phyloP scores from a whole-genome alignment of 257 asterid genomes.

The Ehretia macrophylla region DNA sequence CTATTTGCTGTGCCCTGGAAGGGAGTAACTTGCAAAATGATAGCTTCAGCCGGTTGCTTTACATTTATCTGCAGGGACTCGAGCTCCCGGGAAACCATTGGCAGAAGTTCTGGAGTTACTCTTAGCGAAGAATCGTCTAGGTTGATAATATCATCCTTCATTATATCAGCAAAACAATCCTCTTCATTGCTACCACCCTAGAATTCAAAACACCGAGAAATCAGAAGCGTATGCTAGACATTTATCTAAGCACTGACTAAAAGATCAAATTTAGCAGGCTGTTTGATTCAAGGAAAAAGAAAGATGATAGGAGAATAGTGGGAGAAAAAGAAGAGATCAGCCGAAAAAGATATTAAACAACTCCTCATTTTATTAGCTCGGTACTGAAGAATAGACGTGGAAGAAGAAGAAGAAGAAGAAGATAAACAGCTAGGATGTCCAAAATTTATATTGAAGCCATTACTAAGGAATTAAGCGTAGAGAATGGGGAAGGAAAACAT shows the following conservation, averaged over 20 bases:
- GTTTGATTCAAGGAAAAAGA: background rate
- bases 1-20: slow-evolving; percentile 62
- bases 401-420: too few species aligned
- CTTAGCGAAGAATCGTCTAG: slow-evolving; percentile 50
- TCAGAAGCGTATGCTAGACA: background rate
- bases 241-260: background rate
- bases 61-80: slow-evolving; percentile 10
- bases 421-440: too few species aligned
- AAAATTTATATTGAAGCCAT: too few species aligned
- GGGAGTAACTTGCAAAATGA: slow-evolving; percentile 18
- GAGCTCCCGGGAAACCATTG: slow-evolving; percentile 2
- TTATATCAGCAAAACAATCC: slow-evolving; percentile 76
- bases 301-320: too few species aligned
- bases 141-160: slow-evolving; percentile 74
- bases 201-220: slow-evolving; percentile 6
- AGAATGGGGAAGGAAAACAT: background rate
- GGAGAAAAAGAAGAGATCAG: too few species aligned
- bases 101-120: slow-evolving; percentile 14
- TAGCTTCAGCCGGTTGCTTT: slow-evolving; percentile 19
- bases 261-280: background rate
- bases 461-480: too few species aligned
- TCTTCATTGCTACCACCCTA: slow-evolving; percentile 55
- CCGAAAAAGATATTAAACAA: too few species aligned
- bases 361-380: too few species aligned
- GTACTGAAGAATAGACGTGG: too few species aligned